Evolutionary conservation across 805 yeast genomes (phyloP), one percentile per base, ranked within the genome.

Genomic region (Starmerella powellii): DNA sequence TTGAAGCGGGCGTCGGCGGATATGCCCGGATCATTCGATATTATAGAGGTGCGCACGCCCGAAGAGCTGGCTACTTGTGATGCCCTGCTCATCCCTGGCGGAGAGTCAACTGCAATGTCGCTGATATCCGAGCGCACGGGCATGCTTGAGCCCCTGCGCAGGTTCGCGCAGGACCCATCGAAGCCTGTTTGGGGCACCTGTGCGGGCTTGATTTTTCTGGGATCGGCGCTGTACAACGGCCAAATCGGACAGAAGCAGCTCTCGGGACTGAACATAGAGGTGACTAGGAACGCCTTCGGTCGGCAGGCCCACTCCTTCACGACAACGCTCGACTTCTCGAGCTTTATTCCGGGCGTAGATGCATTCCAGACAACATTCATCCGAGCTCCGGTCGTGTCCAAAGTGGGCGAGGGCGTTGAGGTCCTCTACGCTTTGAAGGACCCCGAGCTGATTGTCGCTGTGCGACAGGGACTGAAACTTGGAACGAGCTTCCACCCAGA

Each of bases 401-500:
- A 31, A 10, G 48, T 51, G n/a, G 54, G 50, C 1, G 33, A 26
- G 16, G 31, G 34, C 21, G 61, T 59, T 15, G 48, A 55, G 42
- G 45, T 59, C 19, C 52, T 61, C 35, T 52, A 52, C 30, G 42
- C 43, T 4, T 39, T 56, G 8, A 42, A 46, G n/a, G 52, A 47
- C 28, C 48, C 46, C 10, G 56, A 47, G 20, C 58, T 72, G 30
- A 68, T 81, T 27, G 88, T 82, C 2, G 91, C 87, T 0, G 85
- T 80, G 6, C 66, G 73, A 52, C 86, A 81, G 56, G 82, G 79
- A 0, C 67, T 67, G 30, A 63, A 73, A 27, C 58, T 81, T 38
- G 88, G 85, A 2, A 81, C 87, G 1, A 76, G 85, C 2, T 82
- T 82, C 59, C 93, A 82, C 57, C 93, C 93, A 0, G 93, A 82